Evolutionary conservation across 495 filamentous ascomycete genomes (phyloP).

Genomic region (Evansstolkia leycettana): DNA sequence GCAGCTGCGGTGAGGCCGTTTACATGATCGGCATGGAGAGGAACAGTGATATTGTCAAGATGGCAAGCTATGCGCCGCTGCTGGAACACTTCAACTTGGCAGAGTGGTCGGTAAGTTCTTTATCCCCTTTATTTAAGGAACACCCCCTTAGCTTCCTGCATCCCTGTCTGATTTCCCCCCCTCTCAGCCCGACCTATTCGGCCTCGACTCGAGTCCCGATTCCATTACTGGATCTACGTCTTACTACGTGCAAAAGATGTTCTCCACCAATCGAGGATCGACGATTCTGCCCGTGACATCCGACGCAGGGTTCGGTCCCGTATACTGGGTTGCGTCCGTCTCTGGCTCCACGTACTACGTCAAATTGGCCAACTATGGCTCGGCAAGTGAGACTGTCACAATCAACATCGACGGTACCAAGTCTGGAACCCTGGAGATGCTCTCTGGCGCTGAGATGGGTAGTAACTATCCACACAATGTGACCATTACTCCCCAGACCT

Average conservation of each 20-base stretch:
- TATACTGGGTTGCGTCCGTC: slow-evolving; percentile 46
- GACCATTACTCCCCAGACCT: slow-evolving; percentile 6
- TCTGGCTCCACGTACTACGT: slow-evolving; percentile 19
- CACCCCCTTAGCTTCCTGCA: too few relatives aligned
- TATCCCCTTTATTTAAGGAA: too few relatives aligned
- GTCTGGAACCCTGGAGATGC: slow-evolving; percentile 15
- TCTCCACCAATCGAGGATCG: slow-evolving; percentile 39
- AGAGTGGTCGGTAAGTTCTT: too few relatives aligned
- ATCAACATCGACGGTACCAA: slow-evolving; percentile 14
- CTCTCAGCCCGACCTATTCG: slow-evolving; percentile 21
- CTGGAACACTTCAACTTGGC: too few relatives aligned
- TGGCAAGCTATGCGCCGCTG: too few relatives aligned
- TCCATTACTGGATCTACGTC: slow-evolving; percentile 24
- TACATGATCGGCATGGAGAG: too few relatives aligned
- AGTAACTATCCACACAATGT: slow-evolving; percentile 14
- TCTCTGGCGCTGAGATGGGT: slow-evolving; percentile 10
- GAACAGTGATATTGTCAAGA: too few relatives aligned
- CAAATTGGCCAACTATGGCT: slow-evolving; percentile 23
- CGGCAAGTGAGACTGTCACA: slow-evolving; percentile 10
- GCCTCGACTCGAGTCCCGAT: slow-evolving; percentile 34
- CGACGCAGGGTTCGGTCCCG: slow-evolving; percentile 31
- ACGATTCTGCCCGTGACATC: slow-evolving; percentile 38
- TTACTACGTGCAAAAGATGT: slow-evolving; percentile 33
- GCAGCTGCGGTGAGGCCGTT: too few relatives aligned
- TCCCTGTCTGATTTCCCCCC: too few relatives aligned